phyloP scores from a whole-genome alignment of 148 eudicot species.

The Rhododendron kiyosumense region DNA sequence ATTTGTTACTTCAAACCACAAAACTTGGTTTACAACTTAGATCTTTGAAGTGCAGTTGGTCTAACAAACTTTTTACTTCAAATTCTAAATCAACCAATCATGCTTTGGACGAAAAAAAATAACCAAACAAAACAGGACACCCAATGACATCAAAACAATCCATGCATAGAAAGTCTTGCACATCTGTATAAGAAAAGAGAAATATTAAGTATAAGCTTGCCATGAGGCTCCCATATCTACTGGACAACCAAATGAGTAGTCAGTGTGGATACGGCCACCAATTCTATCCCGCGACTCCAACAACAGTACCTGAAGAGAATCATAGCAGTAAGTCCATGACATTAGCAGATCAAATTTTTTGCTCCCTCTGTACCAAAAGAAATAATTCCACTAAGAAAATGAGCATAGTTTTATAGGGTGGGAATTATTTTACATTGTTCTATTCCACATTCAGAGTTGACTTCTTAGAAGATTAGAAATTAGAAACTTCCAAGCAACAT shows the following conservation, averaged over 20 bases:
- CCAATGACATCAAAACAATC: neutral
- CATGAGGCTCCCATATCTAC: conserved; percentile 99
- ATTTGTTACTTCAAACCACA: neutral
- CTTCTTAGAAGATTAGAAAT: neutral
- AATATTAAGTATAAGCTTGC: conserved; percentile 28
- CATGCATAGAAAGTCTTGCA: neutral
- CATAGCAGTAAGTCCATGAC: neutral
- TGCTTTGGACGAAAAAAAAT: neutral
- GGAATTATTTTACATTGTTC: neutral
- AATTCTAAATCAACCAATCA: neutral
- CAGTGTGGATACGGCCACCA: conserved; percentile 97
- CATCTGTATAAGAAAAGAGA: conserved; percentile 4
- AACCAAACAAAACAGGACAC: neutral
- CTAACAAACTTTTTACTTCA: neutral
- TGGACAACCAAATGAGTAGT: conserved; percentile 95
- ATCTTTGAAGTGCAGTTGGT: neutral
- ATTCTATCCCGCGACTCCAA: conserved; percentile 95
- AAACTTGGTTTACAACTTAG: neutral
- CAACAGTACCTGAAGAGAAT: conserved; percentile 62
- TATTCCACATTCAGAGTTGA: neutral
- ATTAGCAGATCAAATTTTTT: neutral
- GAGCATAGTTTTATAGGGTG: neutral
- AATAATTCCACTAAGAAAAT: neutral
- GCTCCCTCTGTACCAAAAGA: neutral
- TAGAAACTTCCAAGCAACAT: neutral